Conservation (phyloP, 257 asterid species). For the Capsicum pubescens region DNA sequence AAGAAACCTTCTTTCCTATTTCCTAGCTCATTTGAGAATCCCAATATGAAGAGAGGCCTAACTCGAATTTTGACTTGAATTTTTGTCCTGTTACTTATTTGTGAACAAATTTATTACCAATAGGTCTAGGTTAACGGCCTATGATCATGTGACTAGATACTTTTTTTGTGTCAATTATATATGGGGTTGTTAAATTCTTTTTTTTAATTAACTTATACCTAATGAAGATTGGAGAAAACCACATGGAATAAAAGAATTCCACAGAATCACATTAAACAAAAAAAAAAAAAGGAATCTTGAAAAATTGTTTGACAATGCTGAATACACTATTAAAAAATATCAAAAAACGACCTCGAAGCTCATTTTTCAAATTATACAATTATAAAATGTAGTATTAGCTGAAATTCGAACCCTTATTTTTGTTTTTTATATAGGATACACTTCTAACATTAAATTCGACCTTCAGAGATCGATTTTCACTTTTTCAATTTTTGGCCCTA, state of each 20-base stretch:
- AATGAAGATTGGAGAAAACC: not conserved
- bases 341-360: too few species aligned
- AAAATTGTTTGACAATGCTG: not conserved
- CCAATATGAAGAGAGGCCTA: constrained; percentile 27
- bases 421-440: too few species aligned
- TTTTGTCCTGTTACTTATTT: not conserved
- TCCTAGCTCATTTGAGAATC: constrained; percentile 28
- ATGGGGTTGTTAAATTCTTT: not conserved
- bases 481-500: too few species aligned
- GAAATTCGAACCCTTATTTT: too few species aligned
- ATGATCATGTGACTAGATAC: constrained; percentile 28
- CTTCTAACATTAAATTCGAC: too few species aligned
- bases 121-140: constrained; percentile 26
- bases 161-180: constrained; percentile 17
- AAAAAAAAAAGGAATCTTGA: not conserved
- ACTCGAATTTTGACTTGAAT: constrained; percentile 28
- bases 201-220: not conserved
- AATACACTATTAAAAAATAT: too few species aligned
- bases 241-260: not conserved
- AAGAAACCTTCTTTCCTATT: constrained; percentile 32
- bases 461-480: too few species aligned
- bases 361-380: too few species aligned
- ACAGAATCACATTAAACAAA: not conserved
- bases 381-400: too few species aligned
- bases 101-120: not conserved